A percentile compares a stretch with the other conserved stretches of the same genome.
phyloP scores from a whole-genome alignment of 257 asterid genomes.

The Ehretia macrophylla region DNA sequence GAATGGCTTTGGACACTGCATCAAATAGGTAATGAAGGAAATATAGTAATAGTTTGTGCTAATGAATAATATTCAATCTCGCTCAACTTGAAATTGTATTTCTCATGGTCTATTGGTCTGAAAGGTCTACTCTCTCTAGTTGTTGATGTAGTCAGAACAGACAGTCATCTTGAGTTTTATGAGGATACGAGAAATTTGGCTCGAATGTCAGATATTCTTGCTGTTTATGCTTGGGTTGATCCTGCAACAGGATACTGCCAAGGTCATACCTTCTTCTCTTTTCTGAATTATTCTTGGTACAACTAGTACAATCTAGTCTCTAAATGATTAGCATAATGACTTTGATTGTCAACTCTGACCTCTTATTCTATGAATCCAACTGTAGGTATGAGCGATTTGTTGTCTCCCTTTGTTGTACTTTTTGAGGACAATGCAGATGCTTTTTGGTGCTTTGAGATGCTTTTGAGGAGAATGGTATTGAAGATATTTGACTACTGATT shows the following conservation, averaged over 20 bases:
- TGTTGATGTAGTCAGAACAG: slow-evolving; percentile 98
- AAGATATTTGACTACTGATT: not conserved
- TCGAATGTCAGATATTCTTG: slow-evolving; percentile 97
- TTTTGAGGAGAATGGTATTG: slow-evolving; percentile 83
- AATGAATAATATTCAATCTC: slow-evolving; percentile 4
- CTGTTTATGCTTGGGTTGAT: slow-evolving; percentile 98
- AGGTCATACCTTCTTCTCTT: slow-evolving; percentile 36
- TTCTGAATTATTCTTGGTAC: not conserved
- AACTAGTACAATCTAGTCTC: not conserved
- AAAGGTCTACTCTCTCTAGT: slow-evolving; percentile 33
- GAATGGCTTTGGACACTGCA: slow-evolving; percentile 99
- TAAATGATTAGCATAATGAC: not conserved
- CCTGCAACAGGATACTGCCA: slow-evolving; percentile 98
- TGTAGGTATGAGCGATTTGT: slow-evolving; percentile 93
- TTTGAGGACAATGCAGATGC: slow-evolving; percentile 98
- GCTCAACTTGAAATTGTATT: not conserved
- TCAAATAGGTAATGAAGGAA: slow-evolving; percentile 56
- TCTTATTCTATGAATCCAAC: slow-evolving; percentile 15
- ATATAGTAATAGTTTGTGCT: not conserved
- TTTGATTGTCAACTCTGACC: not conserved
- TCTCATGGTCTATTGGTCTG: slow-evolving; percentile 11
- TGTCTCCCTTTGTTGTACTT: slow-evolving; percentile 96
- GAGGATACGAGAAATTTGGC: slow-evolving; percentile 90
- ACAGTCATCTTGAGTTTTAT: slow-evolving; percentile 90
- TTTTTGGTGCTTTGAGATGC: slow-evolving; percentile 99